phyloP scores from a whole-genome alignment of 345 rosid species.

The Citrus australasica region DNA sequence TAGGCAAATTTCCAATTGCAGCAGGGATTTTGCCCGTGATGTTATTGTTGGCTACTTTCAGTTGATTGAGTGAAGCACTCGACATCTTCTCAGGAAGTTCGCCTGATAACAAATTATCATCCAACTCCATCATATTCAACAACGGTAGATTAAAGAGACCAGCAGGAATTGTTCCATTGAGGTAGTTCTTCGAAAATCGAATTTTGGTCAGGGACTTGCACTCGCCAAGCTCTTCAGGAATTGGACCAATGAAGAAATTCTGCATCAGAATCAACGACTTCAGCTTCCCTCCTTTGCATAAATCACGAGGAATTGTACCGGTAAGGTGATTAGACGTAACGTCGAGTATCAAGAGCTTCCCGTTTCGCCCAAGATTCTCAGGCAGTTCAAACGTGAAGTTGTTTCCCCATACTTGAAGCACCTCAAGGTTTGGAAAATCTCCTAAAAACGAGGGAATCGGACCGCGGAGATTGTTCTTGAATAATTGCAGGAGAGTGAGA shows the following conservation, averaged over 20 bases:
- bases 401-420: constrained; percentile 70
- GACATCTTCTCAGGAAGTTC: constrained; percentile 68
- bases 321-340: constrained; percentile 69
- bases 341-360: constrained; percentile 54
- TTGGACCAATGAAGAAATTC: constrained; percentile 68
- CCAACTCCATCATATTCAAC: constrained; percentile 44
- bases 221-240: constrained; percentile 64
- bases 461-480: constrained; percentile 62
- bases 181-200: constrained; percentile 48
- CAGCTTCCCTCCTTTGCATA: constrained; percentile 65
- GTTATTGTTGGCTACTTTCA: constrained; percentile 54
- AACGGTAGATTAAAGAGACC: constrained; percentile 63
- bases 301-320: constrained; percentile 59
- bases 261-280: constrained; percentile 51
- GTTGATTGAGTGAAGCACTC: constrained; percentile 31
- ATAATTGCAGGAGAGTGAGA: constrained; percentile 58
- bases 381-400: constrained; percentile 70
- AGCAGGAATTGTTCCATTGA: constrained; percentile 62
- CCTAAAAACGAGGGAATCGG: constrained; percentile 63
- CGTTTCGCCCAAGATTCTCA: constrained; percentile 62
- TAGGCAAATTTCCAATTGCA: constrained; percentile 46
- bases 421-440: constrained; percentile 64
- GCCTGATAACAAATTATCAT: constrained; percentile 66
- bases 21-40: constrained; percentile 67
- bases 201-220: constrained; percentile 60